phyloP scores from a whole-genome alignment of 169 alveolate genomes.

The Besnoitia besnoiti region DNA sequence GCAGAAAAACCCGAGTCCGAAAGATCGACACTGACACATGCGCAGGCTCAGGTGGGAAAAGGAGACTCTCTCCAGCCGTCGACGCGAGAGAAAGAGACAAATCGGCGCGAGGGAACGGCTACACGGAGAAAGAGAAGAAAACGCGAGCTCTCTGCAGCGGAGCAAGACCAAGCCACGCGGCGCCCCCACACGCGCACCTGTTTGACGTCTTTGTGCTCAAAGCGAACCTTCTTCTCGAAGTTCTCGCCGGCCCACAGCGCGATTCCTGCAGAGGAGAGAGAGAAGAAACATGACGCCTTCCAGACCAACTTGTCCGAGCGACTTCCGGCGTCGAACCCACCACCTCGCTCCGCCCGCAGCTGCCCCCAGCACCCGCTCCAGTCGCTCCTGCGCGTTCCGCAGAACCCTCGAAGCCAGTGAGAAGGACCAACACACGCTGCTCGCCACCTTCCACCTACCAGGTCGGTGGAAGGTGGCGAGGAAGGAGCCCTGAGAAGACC shows the following conservation, averaged over 20 bases:
- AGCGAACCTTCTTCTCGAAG: constrained; percentile 84
- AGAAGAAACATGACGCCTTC: too few species aligned
- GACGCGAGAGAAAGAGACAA: too few species aligned
- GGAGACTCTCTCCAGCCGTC: too few species aligned
- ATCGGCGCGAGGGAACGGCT: neutral
- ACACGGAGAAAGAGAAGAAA: neutral
- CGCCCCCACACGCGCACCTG: constrained; percentile 67
- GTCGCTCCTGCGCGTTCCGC: too few species aligned
- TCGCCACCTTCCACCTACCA: constrained; percentile 70
- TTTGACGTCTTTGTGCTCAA: constrained; percentile 89
- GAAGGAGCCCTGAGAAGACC: constrained; percentile 92
- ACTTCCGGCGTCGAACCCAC: too few species aligned
- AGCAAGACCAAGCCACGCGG: neutral
- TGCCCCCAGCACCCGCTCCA: neutral
- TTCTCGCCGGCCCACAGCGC: constrained; percentile 89
- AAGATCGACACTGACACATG: too few species aligned
- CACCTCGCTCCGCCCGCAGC: too few species aligned
- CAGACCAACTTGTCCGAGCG: too few species aligned
- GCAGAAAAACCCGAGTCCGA: neutral
- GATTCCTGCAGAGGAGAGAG: constrained; percentile 70
- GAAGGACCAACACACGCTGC: too few species aligned
- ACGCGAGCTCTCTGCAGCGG: neutral
- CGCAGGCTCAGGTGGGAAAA: too few species aligned
- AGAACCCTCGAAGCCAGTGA: too few species aligned
- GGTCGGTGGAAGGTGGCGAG: constrained; percentile 89